Base-by-base conservation (phyloP, 2,329 filamentous ascomycete species). In the Lachnellula suecica region DNA sequence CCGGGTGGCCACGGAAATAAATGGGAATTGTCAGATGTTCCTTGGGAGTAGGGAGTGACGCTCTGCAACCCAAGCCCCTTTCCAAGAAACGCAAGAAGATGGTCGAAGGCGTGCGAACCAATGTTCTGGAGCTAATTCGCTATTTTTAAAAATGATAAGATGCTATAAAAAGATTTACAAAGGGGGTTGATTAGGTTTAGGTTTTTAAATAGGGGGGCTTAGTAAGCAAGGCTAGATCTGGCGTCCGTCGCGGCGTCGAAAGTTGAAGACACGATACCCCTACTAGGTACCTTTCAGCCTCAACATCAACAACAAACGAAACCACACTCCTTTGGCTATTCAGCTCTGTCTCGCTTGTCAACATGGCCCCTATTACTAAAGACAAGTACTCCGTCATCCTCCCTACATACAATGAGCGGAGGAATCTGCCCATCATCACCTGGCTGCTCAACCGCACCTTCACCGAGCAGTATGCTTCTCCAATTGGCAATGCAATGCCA, bases 341-440 rank as follows among this genome's bases (percentile, higher is more conserved):
- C 13, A 34, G 13, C 31, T 34, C 10, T 34, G 2, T 4, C 31
- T n/a, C 5, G 2, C 17, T 34, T n/a, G 31, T 35, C 31, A 35
- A 7, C 3, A 35, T 35, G 31, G 4, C 75, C 79, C 2, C 80
- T 79, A 60, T 82, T 79, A 48, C 71, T 44, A 75, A 79, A 61
- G 79, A 94, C 80, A 96, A 93, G 76, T 99, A 97, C 82, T 96
- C 93, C 62, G 87, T 99, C 70, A 93, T 99, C 69, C 84, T 99
- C 60, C 94, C 94, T 52, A 99, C 94, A 57, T 99, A 96, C 84
- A 97, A 99, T 73, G 94, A 99, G 82, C 90, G 94, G 70, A 86
- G 85, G 72, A 99, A 99, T 76, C 84, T 99, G 62, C 94, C 94
- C 66, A 94, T 99, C 71, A 91, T 97, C 70, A 84, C 88, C 67